These are phyloP conservation scores for Herpetomonas tarakana DNA, from an alignment of 208 protist genomes.

Conservation along the genomic window DNA sequence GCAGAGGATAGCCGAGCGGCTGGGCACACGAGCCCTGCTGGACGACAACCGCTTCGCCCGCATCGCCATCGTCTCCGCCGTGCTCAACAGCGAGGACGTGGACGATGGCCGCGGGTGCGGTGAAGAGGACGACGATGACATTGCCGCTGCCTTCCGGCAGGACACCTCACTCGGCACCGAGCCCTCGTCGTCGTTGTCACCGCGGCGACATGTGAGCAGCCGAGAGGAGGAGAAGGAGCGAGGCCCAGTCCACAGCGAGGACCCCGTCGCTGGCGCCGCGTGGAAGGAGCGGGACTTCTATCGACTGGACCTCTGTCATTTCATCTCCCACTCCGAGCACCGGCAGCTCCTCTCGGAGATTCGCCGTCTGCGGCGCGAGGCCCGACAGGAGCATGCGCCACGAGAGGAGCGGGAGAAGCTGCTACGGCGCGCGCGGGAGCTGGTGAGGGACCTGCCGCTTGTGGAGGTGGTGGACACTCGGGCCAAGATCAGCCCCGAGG, in stretches of 20 bases:
- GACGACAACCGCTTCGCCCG: conserved; percentile 50
- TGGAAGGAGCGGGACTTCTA: conserved; percentile 33
- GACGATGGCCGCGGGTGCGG: neutral
- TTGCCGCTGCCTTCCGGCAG: conserved; percentile 3
- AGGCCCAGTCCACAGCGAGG: neutral
- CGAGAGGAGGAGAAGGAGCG: neutral
- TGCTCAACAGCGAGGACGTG: conserved; percentile 18
- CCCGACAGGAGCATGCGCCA: neutral
- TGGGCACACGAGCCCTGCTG: conserved; percentile 51
- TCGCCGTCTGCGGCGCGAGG: neutral
- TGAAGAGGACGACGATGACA: conserved; percentile 5
- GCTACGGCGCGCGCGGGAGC: neutral
- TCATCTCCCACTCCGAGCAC: conserved; percentile 29
- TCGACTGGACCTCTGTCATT: conserved; percentile 26
- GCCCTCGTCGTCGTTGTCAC: neutral
- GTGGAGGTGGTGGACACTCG: conserved; percentile 62
- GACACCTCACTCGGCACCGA: neutral
- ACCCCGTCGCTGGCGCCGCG: neutral
- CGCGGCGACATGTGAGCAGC: neutral
- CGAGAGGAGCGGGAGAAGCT: conserved; percentile 1
- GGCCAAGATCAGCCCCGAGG: conserved; percentile 21
- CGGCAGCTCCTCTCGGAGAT: neutral
- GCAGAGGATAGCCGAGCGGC: conserved; percentile 48
- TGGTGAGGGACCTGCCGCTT: conserved; percentile 17
- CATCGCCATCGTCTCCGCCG: conserved; percentile 31